Conservation (phyloP, 2,329 filamentous ascomycete species). For the Xylariaceae sp. region DNA sequence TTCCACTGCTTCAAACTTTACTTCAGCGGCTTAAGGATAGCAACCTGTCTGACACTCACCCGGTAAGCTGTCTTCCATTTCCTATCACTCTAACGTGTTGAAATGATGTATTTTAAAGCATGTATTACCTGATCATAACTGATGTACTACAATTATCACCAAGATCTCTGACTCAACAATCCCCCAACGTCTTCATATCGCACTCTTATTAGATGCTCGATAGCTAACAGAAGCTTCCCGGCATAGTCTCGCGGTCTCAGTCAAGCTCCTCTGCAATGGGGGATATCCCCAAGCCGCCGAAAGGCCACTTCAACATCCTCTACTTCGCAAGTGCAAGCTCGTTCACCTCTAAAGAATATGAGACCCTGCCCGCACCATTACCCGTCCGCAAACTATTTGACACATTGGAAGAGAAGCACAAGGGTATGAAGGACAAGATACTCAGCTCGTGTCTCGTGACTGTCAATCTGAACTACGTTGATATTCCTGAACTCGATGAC, state of each 20-base stretch:
- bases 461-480: constrained; percentile 80
- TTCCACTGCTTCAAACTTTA: neutral
- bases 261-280: constrained; percentile 34
- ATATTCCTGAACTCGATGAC: constrained; percentile 55
- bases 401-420: constrained; percentile 69
- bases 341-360: constrained; percentile 69
- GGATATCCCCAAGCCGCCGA: constrained; percentile 50
- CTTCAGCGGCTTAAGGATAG: constrained; percentile 1
- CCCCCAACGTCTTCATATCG: constrained; percentile 19
- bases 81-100: constrained; percentile 30
- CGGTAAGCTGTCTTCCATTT: constrained; percentile 24
- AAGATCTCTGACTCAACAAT: constrained; percentile 67
- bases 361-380: constrained; percentile 68
- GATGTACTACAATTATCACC: constrained; percentile 64
- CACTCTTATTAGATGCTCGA: neutral
- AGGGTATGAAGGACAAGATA: constrained; percentile 69
- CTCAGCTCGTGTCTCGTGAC: constrained; percentile 76
- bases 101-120: constrained; percentile 58
- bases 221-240: constrained; percentile 14
- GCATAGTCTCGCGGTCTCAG: neutral
- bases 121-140: constrained; percentile 62
- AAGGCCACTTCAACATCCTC: constrained; percentile 74
- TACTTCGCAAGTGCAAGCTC: constrained; percentile 80
- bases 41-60: neutral
- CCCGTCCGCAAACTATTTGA: constrained; percentile 64